Evolutionary conservation across 176 grass and related monocot genomes (phyloP).

Genomic region (Saccharum spontaneum): DNA sequence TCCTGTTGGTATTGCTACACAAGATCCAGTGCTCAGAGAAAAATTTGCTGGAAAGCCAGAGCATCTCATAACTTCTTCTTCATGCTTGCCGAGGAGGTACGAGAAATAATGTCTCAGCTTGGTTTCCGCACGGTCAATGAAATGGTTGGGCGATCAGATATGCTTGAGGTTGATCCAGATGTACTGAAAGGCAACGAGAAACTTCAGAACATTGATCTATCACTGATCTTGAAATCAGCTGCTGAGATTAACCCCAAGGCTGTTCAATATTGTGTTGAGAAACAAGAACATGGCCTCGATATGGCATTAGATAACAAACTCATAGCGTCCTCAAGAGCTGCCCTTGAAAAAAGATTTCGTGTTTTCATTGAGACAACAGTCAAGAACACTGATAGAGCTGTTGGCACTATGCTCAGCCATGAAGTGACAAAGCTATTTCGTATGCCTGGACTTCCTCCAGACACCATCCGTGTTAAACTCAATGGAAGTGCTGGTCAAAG

Average conservation of each 20-base stretch:
- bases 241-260: slow-evolving; percentile 39
- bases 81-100: slow-evolving; percentile 64
- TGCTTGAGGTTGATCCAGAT: slow-evolving; percentile 54
- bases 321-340: slow-evolving; percentile 45
- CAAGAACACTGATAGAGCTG: slow-evolving; percentile 53
- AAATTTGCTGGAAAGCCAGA: slow-evolving; percentile 69
- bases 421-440: slow-evolving; percentile 56
- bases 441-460: slow-evolving; percentile 47
- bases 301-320: slow-evolving; percentile 63
- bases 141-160: slow-evolving; percentile 69
- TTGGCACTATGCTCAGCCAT: slow-evolving; percentile 74
- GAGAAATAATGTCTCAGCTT: slow-evolving; percentile 61
- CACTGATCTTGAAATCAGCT: slow-evolving; percentile 54
- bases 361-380: slow-evolving; percentile 46
- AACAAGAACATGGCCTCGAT: slow-evolving; percentile 67
- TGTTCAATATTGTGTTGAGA: slow-evolving; percentile 59
- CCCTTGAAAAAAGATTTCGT: slow-evolving; percentile 45
- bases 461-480: slow-evolving; percentile 62
- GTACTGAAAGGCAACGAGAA: slow-evolving; percentile 48
- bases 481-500: slow-evolving; percentile 64
- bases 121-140: slow-evolving; percentile 55
- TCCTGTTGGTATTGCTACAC: slow-evolving; percentile 70
- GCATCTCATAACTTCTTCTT: slow-evolving; percentile 69
- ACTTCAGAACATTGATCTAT: slow-evolving; percentile 62
- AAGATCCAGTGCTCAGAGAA: slow-evolving; percentile 66